Evolutionary conservation across 73 alveolate species (phyloP).

Genomic region (Diophrys appendiculata): DNA sequence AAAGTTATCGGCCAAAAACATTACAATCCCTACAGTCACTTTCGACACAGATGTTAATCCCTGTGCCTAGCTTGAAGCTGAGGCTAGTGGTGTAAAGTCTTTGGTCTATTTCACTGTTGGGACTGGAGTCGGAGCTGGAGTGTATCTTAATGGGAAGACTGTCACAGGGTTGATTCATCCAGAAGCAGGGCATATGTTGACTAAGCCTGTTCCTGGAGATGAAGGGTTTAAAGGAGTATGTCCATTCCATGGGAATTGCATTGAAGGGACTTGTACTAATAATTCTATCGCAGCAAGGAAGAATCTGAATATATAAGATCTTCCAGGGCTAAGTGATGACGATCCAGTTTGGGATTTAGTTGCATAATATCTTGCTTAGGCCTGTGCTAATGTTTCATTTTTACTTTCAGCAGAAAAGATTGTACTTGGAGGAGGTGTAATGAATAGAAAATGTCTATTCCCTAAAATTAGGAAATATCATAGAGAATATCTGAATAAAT

Average conservation of each 20-base stretch:
- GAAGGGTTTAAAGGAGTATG: conserved; percentile 73
- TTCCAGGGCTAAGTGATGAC: conserved; percentile 55
- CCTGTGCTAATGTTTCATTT: conserved; percentile 66
- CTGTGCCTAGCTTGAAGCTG: not conserved
- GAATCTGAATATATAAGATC: conserved; percentile 65
- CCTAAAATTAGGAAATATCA: conserved; percentile 35
- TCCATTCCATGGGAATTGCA: conserved; percentile 79
- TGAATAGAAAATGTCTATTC: conserved; percentile 82
- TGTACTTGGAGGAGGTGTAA: conserved; percentile 96
- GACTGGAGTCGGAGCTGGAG: conserved; percentile 94
- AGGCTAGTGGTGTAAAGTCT: conserved; percentile 18
- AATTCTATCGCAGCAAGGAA: conserved; percentile 78
- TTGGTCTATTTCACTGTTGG: conserved; percentile 91
- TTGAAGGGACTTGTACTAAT: conserved; percentile 88
- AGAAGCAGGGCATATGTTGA: conserved; percentile 87
- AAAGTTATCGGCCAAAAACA: not conserved
- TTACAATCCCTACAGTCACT: not conserved
- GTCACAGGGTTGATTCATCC: conserved; percentile 93
- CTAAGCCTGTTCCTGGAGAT: conserved; percentile 27
- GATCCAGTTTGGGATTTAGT: conserved; percentile 88
- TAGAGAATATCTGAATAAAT: not conserved
- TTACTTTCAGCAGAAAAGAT: conserved; percentile 77
- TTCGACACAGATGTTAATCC: not conserved
- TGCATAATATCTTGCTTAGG: conserved; percentile 77
- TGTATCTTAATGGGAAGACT: conserved; percentile 71